Conservation (phyloP, 1,139 yeast species). For the Suhomyces bribrorum region DNA sequence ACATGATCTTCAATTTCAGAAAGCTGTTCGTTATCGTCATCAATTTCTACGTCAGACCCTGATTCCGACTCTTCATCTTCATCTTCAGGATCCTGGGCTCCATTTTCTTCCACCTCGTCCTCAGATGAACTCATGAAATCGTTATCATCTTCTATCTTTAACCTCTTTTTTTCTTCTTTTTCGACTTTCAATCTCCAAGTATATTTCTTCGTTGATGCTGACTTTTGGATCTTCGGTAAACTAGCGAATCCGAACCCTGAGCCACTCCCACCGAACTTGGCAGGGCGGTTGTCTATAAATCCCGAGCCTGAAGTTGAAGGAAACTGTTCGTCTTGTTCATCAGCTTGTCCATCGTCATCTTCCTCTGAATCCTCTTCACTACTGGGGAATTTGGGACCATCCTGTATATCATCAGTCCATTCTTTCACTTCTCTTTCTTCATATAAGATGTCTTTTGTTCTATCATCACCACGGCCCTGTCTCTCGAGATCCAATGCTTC, state of each 20-base stretch:
- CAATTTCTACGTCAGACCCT: conserved; percentile 16
- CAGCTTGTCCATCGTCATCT: conserved; percentile 20
- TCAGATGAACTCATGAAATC: conserved; percentile 36
- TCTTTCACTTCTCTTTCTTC: conserved; percentile 68
- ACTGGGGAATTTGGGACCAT: conserved; percentile 13
- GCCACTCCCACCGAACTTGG: conserved; percentile 60
- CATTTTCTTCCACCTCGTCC: conserved; percentile 22
- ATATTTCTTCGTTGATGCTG: conserved; percentile 35
- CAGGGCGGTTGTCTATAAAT: conserved; percentile 74
- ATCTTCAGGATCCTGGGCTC: conserved; percentile 17
- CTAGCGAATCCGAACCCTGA: conserved; percentile 69
- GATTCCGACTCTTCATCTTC: conserved; percentile 16
- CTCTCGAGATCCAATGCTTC: conserved; percentile 77
- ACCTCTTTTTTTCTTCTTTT: conserved; percentile 36
- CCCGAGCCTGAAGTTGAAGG: conserved; percentile 37
- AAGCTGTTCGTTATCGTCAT: background rate
- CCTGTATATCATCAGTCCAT: conserved; percentile 52
- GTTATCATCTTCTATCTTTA: conserved; percentile 39
- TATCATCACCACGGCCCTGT: conserved; percentile 70
- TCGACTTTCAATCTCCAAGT: conserved; percentile 46
- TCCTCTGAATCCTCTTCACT: conserved; percentile 18
- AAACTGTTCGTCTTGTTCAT: conserved; percentile 14
- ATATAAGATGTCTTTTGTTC: conserved; percentile 62
- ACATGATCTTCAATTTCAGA: conserved; percentile 15
- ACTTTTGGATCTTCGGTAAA: conserved; percentile 48